Evolutionary conservation across 2,329 filamentous ascomycete species (phyloP).

Genomic region (Penicillium sp.): DNA sequence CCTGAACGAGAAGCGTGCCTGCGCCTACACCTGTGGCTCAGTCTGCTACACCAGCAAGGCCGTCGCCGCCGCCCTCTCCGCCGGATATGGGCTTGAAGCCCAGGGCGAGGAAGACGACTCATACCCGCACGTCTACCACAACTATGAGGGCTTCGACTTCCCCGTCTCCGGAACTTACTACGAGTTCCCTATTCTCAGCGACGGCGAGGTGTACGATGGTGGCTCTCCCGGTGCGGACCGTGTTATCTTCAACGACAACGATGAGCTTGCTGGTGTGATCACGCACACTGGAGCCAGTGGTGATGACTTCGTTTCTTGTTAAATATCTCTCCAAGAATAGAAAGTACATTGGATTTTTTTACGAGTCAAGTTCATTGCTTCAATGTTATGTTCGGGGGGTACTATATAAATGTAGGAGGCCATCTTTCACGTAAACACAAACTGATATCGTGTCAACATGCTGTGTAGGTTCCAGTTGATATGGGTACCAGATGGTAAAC

Average conservation of each 20-base stretch:
- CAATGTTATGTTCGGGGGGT: neutral
- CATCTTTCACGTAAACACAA: conserved; percentile 19
- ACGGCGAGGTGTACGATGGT: conserved; percentile 53
- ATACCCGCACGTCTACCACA: conserved; percentile 61
- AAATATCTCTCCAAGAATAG: neutral
- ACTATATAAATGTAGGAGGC: conserved; percentile 14
- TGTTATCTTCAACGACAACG: conserved; percentile 59
- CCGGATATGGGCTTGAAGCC: conserved; percentile 53
- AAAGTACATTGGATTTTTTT: neutral
- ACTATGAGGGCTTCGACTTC: conserved; percentile 63
- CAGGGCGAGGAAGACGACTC: conserved; percentile 35
- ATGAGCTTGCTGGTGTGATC: conserved; percentile 61
- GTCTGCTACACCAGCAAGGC: conserved; percentile 52
- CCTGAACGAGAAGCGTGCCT: conserved; percentile 32
- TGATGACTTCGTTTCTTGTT: conserved; percentile 59
- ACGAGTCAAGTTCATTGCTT: neutral
- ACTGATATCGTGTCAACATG: conserved; percentile 15
- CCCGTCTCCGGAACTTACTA: conserved; percentile 57
- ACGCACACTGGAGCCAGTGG: conserved; percentile 69
- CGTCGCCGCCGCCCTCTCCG: conserved; percentile 50
- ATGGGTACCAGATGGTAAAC: conserved; percentile 21
- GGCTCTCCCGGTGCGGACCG: conserved; percentile 66
- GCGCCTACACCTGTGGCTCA: conserved; percentile 54
- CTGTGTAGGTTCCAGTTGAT: conserved; percentile 13
- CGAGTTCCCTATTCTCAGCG: conserved; percentile 60